Evolutionary conservation across 768 basidiomycete species (phyloP).

Genomic region (Termitomyces sp.): DNA sequence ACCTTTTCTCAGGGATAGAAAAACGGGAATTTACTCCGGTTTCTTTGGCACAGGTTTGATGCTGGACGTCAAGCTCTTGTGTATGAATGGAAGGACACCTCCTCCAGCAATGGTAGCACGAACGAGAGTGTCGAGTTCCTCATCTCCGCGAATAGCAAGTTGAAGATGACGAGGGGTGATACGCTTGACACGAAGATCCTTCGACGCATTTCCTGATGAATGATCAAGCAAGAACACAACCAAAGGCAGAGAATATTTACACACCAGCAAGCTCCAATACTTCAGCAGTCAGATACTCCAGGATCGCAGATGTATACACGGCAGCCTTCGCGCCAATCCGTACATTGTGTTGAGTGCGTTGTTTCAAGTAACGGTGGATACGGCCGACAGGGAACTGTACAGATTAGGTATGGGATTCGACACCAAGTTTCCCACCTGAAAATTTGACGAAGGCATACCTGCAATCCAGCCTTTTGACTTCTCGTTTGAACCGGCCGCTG

Average conservation of each 20-base stretch:
- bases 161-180: conserved; percentile 96
- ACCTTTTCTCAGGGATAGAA: not conserved
- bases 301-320: conserved; percentile 92
- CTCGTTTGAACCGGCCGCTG: conserved; percentile 52
- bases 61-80: conserved; percentile 68
- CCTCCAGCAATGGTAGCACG: conserved; percentile 91
- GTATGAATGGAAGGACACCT: conserved; percentile 84
- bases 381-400: conserved; percentile 90
- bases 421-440: not conserved
- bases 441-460: conserved; percentile 41
- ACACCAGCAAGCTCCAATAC: conserved; percentile 92
- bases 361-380: conserved; percentile 95
- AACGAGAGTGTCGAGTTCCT: conserved; percentile 94
- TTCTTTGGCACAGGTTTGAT: conserved; percentile 45
- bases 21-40: conserved; percentile 21
- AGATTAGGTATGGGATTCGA: not conserved
- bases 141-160: conserved; percentile 94
- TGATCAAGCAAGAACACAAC: not conserved
- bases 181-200: conserved; percentile 95
- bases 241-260: conserved; percentile 19
- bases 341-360: conserved; percentile 88
- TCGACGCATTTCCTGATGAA: conserved; percentile 83
- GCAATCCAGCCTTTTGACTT: conserved; percentile 83
- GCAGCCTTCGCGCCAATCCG: conserved; percentile 98
- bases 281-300: conserved; percentile 95